Conservation (phyloP, 345 rosid genomes). For the Fremontodendron californicum region DNA sequence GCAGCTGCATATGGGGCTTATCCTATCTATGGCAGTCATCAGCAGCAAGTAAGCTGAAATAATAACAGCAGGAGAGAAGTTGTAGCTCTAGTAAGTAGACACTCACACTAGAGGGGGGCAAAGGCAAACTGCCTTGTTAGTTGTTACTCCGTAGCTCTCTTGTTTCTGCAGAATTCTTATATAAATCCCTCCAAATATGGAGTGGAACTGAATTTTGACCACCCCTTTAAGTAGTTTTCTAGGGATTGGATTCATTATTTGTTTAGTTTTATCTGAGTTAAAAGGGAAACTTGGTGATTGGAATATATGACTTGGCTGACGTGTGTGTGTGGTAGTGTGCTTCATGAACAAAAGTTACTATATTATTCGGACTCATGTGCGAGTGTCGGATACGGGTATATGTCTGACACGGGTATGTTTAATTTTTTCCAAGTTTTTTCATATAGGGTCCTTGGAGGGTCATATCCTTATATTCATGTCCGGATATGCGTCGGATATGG, state of each 20-base stretch:
- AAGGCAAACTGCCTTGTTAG: constrained; percentile 27
- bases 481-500: too few species aligned
- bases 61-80: constrained; percentile 3
- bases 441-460: too few species aligned
- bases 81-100: constrained; percentile 24
- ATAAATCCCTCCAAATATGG: constrained; percentile 46
- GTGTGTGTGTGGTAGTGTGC: background rate
- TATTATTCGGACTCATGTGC: too few species aligned
- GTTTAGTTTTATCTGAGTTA: constrained; percentile 19
- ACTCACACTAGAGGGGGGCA: constrained; percentile 26
- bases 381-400: too few species aligned
- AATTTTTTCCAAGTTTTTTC: too few species aligned
- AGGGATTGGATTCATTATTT: constrained; percentile 37
- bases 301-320: constrained; percentile 9
- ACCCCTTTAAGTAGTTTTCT: constrained; percentile 27
- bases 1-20: constrained; percentile 55
- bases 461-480: too few species aligned
- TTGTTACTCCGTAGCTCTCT: constrained; percentile 9
- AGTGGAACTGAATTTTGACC: constrained; percentile 66
- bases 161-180: constrained; percentile 37
- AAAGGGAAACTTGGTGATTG: constrained; percentile 22
- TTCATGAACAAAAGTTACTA: constrained; percentile 6
- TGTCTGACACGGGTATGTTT: too few species aligned
- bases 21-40: constrained; percentile 74
- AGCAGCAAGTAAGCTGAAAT: constrained; percentile 91